Conservation (phyloP, 2,329 filamentous ascomycete species). For the Escovopsis weberi region DNA sequence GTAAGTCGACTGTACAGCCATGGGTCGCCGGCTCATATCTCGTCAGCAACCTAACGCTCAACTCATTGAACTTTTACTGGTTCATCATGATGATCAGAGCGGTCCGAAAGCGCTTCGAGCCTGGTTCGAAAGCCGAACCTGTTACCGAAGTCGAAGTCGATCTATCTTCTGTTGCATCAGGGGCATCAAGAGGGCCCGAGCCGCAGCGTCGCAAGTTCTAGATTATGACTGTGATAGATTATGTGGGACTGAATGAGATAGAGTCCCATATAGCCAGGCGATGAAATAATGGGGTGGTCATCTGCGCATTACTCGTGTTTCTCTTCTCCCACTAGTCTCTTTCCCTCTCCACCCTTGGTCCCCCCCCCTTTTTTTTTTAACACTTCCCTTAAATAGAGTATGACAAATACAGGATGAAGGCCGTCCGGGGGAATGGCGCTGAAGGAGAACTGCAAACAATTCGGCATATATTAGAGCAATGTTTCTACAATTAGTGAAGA, state of each 20-base stretch:
- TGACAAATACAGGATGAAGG: background rate
- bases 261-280: background rate
- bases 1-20: slow-evolving; percentile 40
- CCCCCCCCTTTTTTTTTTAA: background rate
- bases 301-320: too few species aligned
- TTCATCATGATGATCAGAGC: slow-evolving; percentile 77
- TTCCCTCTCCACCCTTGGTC: background rate
- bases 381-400: background rate
- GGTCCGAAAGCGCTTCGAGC: slow-evolving; percentile 59
- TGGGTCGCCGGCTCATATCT: slow-evolving; percentile 60
- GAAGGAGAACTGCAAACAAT: background rate
- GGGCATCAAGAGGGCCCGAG: slow-evolving; percentile 7
- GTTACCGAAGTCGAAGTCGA: slow-evolving; percentile 17
- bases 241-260: background rate
- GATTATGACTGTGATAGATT: background rate
- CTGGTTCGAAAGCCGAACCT: slow-evolving; percentile 20
- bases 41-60: slow-evolving; percentile 55
- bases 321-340: too few species aligned
- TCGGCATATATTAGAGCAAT: background rate
- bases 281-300: background rate
- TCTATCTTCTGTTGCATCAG: slow-evolving; percentile 16
- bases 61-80: slow-evolving; percentile 71
- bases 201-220: slow-evolving; percentile 17
- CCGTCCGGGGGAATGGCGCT: background rate
- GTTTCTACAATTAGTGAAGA: background rate